A percentile compares a stretch with the other conserved stretches of the same genome.
Conservation (phyloP, 495 filamentous ascomycete species). For the Lasiosphaeriaceae sp. region DNA sequence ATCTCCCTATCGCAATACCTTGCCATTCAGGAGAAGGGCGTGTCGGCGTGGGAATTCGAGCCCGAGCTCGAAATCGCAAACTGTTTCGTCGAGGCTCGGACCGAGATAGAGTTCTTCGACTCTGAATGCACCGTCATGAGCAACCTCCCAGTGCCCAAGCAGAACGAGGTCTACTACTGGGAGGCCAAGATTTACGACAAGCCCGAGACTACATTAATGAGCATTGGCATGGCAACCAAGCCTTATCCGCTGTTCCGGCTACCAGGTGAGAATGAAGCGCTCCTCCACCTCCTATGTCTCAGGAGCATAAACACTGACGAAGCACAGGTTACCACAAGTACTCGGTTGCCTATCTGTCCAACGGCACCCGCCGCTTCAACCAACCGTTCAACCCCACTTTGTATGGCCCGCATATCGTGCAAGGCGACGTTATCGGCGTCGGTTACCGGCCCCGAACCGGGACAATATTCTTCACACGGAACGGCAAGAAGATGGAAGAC, state of each 20-base stretch:
- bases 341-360: conserved; percentile 86
- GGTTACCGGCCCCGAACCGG: conserved; percentile 93
- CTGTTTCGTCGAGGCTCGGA: conserved; percentile 94
- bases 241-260: conserved; percentile 93
- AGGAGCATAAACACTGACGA: conserved; percentile 4
- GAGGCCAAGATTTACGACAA: conserved; percentile 98
- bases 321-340: conserved; percentile 78
- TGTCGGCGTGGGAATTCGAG: conserved; percentile 98
- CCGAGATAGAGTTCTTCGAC: conserved; percentile 98
- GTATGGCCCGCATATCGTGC: conserved; percentile 79
- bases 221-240: conserved; percentile 91
- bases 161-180: conserved; percentile 99
- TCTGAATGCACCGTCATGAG: conserved; percentile 96
- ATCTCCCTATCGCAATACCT: conserved; percentile 97
- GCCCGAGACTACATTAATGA: conserved; percentile 78
- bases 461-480: conserved; percentile 95
- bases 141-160: conserved; percentile 93
- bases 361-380: conserved; percentile 80
- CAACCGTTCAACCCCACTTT: conserved; percentile 76
- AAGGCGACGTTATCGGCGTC: conserved; percentile 94
- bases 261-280: conserved; percentile 57
- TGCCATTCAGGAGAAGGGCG: conserved; percentile 97
- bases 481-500: conserved; percentile 95
- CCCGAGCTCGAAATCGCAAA: conserved; percentile 98
- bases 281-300: not conserved